These are phyloP conservation scores for Speleostelium caveatum DNA, from an alignment of 78 protist species.

Conservation along the genomic window DNA sequence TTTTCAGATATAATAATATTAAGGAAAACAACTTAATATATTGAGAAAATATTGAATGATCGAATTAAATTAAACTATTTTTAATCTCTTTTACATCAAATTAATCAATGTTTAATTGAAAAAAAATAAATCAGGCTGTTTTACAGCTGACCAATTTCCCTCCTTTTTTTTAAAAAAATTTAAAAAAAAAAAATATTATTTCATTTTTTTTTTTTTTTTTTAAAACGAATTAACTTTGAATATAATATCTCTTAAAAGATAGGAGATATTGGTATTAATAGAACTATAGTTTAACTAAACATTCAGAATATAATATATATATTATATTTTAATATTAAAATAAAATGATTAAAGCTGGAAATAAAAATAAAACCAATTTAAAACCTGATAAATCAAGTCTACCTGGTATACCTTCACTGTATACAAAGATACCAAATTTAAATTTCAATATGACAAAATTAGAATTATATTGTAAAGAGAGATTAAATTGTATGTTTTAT, in stretches of 20 bases:
- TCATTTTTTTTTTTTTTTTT: not conserved
- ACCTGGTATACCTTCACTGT: not conserved
- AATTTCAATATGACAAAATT: slow-evolving; percentile 20
- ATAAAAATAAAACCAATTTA: not conserved
- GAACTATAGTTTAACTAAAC: not conserved
- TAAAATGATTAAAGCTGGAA: not conserved
- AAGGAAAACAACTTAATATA: too few relatives aligned
- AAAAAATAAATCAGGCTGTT: not conserved
- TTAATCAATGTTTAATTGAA: too few relatives aligned
- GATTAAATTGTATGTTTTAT: slow-evolving; percentile 12
- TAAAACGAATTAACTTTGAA: too few relatives aligned
- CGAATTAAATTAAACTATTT: too few relatives aligned
- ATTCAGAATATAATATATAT: too few relatives aligned
- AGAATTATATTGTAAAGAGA: slow-evolving; percentile 16
- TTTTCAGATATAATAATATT: too few relatives aligned
- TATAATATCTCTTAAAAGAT: not conserved
- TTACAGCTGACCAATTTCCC: not conserved
- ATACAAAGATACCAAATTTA: not conserved
- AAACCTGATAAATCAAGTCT: not conserved
- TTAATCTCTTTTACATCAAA: too few relatives aligned
- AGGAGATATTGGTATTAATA: too few relatives aligned
- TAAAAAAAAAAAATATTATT: too few relatives aligned
- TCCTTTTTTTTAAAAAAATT: not conserved
- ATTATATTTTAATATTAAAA: too few relatives aligned
- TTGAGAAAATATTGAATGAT: too few relatives aligned